Evolutionary conservation across 2,329 filamentous ascomycete species (phyloP), one percentile per base, ranked within the genome.

Genomic region (Immersiporthe knoxdaviesiana): DNA sequence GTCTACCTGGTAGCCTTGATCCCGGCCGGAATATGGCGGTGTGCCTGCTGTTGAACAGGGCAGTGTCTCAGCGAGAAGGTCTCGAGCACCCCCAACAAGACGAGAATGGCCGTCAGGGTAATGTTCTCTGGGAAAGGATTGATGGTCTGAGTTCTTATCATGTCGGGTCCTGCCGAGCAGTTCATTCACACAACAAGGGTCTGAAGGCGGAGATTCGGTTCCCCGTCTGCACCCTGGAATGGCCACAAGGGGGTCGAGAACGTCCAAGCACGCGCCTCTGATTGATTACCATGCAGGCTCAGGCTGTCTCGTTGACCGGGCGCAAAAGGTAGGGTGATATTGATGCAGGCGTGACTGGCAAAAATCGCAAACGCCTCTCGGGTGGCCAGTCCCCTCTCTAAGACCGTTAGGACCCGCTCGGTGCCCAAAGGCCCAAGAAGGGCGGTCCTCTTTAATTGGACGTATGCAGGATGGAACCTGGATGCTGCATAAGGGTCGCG

Each of bases 401-500:
- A 56, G 56, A 59, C 24, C 30, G 62, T 61, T 70, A 59, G 68
- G 70, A 66, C 70, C 70, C 70, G 64, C 70, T 63, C 68, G 52
- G 52, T 63, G 68, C 70, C 70, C 68, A 70, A 70, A 69, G 44
- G 18, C 44, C 65, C 68, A 66, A 66, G 61, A 69, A 67, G 58
- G 63, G 54, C n/a, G 60, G 35, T 52, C 62, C 64, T 64, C 35
- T 71, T 52, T 58, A 21, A 71, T 71, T 71, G 69, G 70, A 56
- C 60, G 59, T 65, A 50, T 71, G 70, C 70, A 71, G 65, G 64
- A 50, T 64, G 65, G 54, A 56, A 66, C 67, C 67, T 71, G 69
- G 69, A 71, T 67, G 69, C 70, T 71, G 70, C 70, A 71, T 71
- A 62, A 67, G 67, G 66, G 70, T 67, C 44, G 65, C 70, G 60